Evolutionary conservation across 108 stramenopile species (phyloP), one percentile per base, ranked within the genome.

Genomic region (Aureococcus anophagefferens): DNA sequence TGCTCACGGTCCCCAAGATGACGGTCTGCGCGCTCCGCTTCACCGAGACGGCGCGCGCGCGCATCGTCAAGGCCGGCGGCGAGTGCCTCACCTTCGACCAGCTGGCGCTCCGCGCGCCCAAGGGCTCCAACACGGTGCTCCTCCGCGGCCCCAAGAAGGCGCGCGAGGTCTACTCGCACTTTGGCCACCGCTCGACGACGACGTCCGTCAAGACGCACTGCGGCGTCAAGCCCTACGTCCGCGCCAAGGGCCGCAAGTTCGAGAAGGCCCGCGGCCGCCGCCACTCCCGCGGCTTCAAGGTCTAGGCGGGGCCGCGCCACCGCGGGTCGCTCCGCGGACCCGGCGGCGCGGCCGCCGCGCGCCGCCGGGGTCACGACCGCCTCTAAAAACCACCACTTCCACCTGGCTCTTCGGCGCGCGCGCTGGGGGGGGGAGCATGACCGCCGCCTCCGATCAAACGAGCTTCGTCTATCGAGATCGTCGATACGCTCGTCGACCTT

Each of bases 201-300:
- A 88, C 88, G 29, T 77, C 87, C 46, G 90, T 91, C 82, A 89
- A 92, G 80, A 92, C 90, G 45, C 91, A 93, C 85, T 89, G 90
- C 83, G 87, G 84, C 74, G 91, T 92, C 89, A 97, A 97, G 89
- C 98, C 98, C 29, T 96, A 93, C 79, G 93, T 95, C 69, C 93
- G 96, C 79, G 87, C 89, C 84, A 97, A 97, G 85, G 98, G 98
- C 81, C 90, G 97, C 87, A 99, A 99, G 86, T 99, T 99, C 89
- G 98, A 99, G 89, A 87, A 87, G 76, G 98, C 98, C 73, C 97
- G 98, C 89, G 97, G 97, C 80, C 95, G 97, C 77, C 95, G 98
- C 89, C 80, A 84, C 66, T 92, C 90, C 68, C 84, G 90, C 76
- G 97, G 98, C 68, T 98, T 98, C 94, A 96, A 97, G 93, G 91